These are phyloP conservation scores for Heterobasidion parviporum DNA, from an alignment of 1,284 basidiomycete species.

Conservation along the genomic window DNA sequence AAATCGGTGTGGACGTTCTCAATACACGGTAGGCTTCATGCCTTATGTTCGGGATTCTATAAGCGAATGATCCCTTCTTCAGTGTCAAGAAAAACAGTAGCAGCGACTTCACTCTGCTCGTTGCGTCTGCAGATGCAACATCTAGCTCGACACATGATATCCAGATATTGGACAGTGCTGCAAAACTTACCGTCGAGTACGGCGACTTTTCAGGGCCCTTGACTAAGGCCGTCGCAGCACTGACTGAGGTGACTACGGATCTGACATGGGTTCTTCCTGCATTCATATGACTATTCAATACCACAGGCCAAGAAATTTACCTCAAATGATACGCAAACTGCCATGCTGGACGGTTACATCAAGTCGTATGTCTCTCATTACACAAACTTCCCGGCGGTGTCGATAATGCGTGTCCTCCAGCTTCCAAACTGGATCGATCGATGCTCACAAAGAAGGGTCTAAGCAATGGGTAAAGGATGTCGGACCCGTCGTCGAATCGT, in stretches of 20 bases:
- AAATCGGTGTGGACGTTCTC: conserved; percentile 60
- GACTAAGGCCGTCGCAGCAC: conserved; percentile 42
- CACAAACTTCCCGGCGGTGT: too few relatives aligned
- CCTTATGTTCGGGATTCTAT: not conserved
- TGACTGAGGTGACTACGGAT: conserved; percentile 44
- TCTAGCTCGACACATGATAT: conserved; percentile 37
- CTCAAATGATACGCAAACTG: conserved; percentile 63
- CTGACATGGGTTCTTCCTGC: not conserved
- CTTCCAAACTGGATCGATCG: conserved; percentile 71
- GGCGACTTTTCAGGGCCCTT: conserved; percentile 60
- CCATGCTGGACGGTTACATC: conserved; percentile 74
- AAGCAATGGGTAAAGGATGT: conserved; percentile 79
- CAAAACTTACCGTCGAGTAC: conserved; percentile 58
- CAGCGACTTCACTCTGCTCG: conserved; percentile 53
- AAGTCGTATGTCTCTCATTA: conserved; percentile 48
- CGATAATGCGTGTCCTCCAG: conserved; percentile 23
- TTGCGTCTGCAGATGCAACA: conserved; percentile 54
- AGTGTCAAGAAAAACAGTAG: not conserved
- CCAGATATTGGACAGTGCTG: conserved; percentile 29
- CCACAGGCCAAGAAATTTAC: conserved; percentile 61
- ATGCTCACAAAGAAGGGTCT: conserved; percentile 70
- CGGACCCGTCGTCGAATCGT: conserved; percentile 81
- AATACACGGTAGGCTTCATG: conserved; percentile 61
- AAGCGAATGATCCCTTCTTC: too few relatives aligned
- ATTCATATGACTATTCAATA: not conserved